Evolutionary conservation across 176 grass and related monocot species (phyloP).

Genomic region (Aegilops umbellulata): DNA sequence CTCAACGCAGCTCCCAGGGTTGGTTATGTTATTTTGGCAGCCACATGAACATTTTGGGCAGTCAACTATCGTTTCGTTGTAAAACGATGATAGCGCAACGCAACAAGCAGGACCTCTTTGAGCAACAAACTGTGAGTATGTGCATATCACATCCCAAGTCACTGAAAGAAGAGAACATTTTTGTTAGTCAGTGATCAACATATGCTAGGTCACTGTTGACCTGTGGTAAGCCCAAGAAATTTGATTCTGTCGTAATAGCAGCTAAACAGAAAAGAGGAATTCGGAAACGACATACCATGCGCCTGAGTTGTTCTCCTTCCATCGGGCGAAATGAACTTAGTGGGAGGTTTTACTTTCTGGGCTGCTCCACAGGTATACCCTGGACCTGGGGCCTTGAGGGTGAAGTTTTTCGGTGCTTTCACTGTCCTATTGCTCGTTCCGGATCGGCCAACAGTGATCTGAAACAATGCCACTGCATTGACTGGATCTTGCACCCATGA

Average conservation of each 20-base stretch:
- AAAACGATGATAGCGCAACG: constrained; percentile 75
- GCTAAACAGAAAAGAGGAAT: background rate
- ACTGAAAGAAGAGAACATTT: constrained; percentile 40
- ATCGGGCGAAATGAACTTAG: constrained; percentile 55
- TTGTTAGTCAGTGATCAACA: background rate
- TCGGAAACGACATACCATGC: constrained; percentile 40
- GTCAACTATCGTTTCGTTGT: constrained; percentile 67
- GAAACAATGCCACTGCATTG: constrained; percentile 56
- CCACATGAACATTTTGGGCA: constrained; percentile 75
- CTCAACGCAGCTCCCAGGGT: constrained; percentile 74
- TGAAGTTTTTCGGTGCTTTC: constrained; percentile 48
- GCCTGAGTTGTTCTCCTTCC: constrained; percentile 70
- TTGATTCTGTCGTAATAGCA: background rate
- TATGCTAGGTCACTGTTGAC: background rate
- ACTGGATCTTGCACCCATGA: constrained; percentile 67
- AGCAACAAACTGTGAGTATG: constrained; percentile 73
- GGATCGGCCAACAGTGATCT: constrained; percentile 63
- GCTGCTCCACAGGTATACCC: constrained; percentile 67
- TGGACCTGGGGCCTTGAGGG: constrained; percentile 55
- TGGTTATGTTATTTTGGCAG: constrained; percentile 63
- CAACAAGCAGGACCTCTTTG: constrained; percentile 69
- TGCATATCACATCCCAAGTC: constrained; percentile 78
- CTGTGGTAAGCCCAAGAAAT: background rate
- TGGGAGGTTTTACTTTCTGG: constrained; percentile 49
- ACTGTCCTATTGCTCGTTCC: constrained; percentile 76